phyloP scores from a whole-genome alignment of 2,329 filamentous ascomycete species.

The Xylariomycetidae sp. region DNA sequence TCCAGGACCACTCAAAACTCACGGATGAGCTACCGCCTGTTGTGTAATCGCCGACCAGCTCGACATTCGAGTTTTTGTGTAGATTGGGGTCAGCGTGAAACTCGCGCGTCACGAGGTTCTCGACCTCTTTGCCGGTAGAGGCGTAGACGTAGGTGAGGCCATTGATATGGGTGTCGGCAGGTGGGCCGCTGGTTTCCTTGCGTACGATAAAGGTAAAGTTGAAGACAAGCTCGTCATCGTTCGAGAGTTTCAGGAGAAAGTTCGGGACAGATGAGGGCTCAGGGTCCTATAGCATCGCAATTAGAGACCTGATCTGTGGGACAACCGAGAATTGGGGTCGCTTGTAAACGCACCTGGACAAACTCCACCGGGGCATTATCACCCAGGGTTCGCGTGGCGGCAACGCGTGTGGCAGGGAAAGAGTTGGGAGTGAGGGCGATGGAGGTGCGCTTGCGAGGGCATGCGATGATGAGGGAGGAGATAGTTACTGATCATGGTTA shows the following conservation, averaged over 20 bases:
- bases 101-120: slow-evolving; percentile 88
- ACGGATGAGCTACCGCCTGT: slow-evolving; percentile 80
- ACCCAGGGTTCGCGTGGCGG: slow-evolving; percentile 62
- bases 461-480: slow-evolving; percentile 75
- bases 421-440: slow-evolving; percentile 77
- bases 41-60: slow-evolving; percentile 85
- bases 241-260: slow-evolving; percentile 80
- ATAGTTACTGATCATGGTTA: slow-evolving; percentile 64
- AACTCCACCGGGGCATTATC: slow-evolving; percentile 81
- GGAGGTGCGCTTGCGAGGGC: slow-evolving; percentile 69
- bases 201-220: slow-evolving; percentile 84
- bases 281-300: slow-evolving; percentile 57
- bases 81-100: slow-evolving; percentile 96
- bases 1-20: slow-evolving; percentile 93
- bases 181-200: slow-evolving; percentile 46
- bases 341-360: slow-evolving; percentile 63
- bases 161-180: slow-evolving; percentile 70
- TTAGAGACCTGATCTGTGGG: slow-evolving; percentile 12
- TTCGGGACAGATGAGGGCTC: slow-evolving; percentile 57
- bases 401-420: slow-evolving; percentile 76
- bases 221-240: slow-evolving; percentile 89
- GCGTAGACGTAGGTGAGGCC: slow-evolving; percentile 91
- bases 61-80: slow-evolving; percentile 94
- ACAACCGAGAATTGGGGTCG: slow-evolving; percentile 5
- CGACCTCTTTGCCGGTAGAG: slow-evolving; percentile 77